These are phyloP conservation scores for Globisporangium barbulae DNA, from an alignment of 352 stramenopile species.

Conservation along the genomic window DNA sequence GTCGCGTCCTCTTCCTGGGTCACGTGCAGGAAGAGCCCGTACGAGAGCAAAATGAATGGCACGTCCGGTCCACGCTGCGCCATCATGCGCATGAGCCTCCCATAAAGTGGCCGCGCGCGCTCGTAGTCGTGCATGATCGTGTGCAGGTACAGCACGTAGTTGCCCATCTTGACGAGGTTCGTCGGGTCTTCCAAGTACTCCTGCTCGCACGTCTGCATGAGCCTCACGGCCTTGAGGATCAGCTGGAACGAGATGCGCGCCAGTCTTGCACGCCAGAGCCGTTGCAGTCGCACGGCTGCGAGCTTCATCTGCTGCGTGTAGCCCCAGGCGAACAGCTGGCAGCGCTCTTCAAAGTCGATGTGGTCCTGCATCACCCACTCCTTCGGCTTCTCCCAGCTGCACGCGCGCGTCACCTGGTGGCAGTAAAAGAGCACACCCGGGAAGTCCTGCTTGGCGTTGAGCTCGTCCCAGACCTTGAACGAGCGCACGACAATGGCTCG, in stretches of 20 bases:
- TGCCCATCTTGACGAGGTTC: conserved; percentile 70
- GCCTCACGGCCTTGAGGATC: conserved; percentile 53
- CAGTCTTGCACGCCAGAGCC: conserved; percentile 47
- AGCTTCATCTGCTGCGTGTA: conserved; percentile 62
- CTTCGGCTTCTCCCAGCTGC: conserved; percentile 62
- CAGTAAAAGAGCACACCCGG: conserved; percentile 66
- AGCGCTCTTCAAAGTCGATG: conserved; percentile 38
- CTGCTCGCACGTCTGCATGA: conserved; percentile 69
- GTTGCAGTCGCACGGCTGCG: conserved; percentile 46
- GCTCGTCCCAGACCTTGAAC: conserved; percentile 78
- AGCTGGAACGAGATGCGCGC: conserved; percentile 56
- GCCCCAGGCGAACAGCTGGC: conserved; percentile 55
- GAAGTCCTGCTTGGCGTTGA: conserved; percentile 44
- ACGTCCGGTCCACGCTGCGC: conserved; percentile 66
- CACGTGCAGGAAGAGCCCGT: conserved; percentile 68
- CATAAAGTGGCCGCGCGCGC: conserved; percentile 66
- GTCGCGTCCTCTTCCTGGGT: conserved; percentile 66
- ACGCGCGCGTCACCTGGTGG: conserved; percentile 62
- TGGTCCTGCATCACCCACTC: conserved; percentile 51
- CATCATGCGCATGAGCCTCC: conserved; percentile 71
- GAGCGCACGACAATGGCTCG: conserved; percentile 29
- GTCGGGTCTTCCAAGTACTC: conserved; percentile 78
- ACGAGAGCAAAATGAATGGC: conserved; percentile 78
- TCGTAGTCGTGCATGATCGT: conserved; percentile 78
- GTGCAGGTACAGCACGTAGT: conserved; percentile 82